Percentiles rank a stretch among this genome's conserved stretches.
These are phyloP conservation scores for Xerocomellus amylosporus DNA, from an alignment of 768 basidiomycete species.

Conservation along the genomic window DNA sequence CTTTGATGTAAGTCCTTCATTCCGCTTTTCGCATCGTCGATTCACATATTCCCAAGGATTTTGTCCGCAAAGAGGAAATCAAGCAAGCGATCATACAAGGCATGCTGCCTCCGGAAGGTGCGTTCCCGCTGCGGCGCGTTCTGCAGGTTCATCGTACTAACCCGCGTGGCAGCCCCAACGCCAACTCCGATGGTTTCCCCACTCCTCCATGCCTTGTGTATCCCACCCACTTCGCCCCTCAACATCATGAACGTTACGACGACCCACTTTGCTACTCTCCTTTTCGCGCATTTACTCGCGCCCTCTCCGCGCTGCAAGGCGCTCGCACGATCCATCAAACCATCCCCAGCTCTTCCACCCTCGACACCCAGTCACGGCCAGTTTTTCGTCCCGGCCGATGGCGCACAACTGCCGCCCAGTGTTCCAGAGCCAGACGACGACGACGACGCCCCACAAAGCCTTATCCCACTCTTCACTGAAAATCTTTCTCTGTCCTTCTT, in stretches of 20 bases:
- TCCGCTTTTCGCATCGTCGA: background rate
- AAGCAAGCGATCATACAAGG: slow-evolving; percentile 65
- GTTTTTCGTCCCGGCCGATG: slow-evolving; percentile 81
- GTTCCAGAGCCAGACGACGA: slow-evolving; percentile 47
- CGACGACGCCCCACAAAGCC: slow-evolving; percentile 63
- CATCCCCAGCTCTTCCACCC: slow-evolving; percentile 37
- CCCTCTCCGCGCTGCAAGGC: slow-evolving; percentile 63
- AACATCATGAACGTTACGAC: slow-evolving; percentile 57
- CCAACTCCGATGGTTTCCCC: slow-evolving; percentile 55
- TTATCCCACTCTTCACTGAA: slow-evolving; percentile 85
- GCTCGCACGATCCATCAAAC: slow-evolving; percentile 62
- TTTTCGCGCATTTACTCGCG: slow-evolving; percentile 78
- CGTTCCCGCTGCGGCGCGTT: background rate
- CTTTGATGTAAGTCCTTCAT: slow-evolving; percentile 66
- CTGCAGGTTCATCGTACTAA: background rate
- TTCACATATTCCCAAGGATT: slow-evolving; percentile 49
- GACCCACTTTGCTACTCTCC: slow-evolving; percentile 69
- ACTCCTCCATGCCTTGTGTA: slow-evolving; percentile 64
- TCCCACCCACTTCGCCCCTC: slow-evolving; percentile 59
- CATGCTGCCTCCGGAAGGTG: slow-evolving; percentile 64
- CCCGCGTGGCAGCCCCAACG: slow-evolving; percentile 20
- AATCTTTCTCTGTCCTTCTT: slow-evolving; percentile 86
- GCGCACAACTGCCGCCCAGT: slow-evolving; percentile 37
- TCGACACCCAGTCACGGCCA: slow-evolving; percentile 35
- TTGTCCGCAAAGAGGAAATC: slow-evolving; percentile 71